A percentile compares a stretch with the other conserved stretches of the same genome.
Evolutionary conservation across 257 asterid genomes (phyloP).

Genomic region (Ocimum tenuiflorum): DNA sequence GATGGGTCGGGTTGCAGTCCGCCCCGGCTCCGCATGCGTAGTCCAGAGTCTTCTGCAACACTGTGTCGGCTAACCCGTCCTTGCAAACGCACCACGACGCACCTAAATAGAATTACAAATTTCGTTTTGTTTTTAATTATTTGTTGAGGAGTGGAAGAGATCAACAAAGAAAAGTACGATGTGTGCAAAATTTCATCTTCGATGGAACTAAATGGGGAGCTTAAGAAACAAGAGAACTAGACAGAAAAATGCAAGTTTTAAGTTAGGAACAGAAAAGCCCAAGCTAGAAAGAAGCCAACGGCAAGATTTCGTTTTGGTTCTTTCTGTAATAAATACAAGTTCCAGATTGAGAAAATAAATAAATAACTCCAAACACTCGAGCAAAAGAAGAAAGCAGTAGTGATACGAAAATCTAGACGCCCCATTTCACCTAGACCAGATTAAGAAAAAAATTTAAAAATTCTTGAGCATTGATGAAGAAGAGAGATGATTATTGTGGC

Average conservation of each 20-base stretch:
- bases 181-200: too few species aligned
- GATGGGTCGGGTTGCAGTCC: constrained; percentile 61
- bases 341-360: too few species aligned
- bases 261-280: not conserved
- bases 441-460: too few species aligned
- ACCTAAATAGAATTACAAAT: constrained; percentile 28
- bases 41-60: constrained; percentile 66
- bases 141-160: not conserved
- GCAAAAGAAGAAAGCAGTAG: not conserved
- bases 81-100: constrained; percentile 85
- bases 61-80: constrained; percentile 45
- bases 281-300: not conserved
- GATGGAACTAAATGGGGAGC: too few species aligned
- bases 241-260: not conserved
- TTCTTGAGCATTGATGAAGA: not conserved
- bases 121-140: not conserved
- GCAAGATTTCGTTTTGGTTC: too few species aligned
- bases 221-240: not conserved
- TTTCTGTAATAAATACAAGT: too few species aligned
- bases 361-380: too few species aligned
- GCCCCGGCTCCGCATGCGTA: constrained; percentile 90
- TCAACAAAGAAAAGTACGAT: not conserved
- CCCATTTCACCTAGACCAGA: too few species aligned
- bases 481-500: not conserved
- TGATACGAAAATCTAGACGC: too few species aligned